Evolutionary conservation across 2,329 filamentous ascomycete genomes (phyloP).

Genomic region (Aureobasidium lini): DNA sequence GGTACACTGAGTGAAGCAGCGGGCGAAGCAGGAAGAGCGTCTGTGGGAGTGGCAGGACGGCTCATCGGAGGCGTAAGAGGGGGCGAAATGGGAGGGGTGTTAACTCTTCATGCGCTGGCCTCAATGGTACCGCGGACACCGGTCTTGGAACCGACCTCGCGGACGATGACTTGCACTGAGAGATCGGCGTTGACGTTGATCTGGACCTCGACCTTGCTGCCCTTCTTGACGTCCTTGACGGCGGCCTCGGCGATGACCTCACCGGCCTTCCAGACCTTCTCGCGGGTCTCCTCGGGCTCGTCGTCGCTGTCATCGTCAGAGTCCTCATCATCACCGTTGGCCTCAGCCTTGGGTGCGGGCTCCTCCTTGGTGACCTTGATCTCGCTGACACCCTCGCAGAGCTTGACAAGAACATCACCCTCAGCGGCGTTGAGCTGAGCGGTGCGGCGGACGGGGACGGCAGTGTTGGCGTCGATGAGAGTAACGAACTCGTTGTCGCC

Average conservation of each 20-base stretch:
- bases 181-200: constrained; percentile 80
- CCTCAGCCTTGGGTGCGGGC: constrained; percentile 60
- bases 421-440: constrained; percentile 70
- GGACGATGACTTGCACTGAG: constrained; percentile 67
- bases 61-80: not conserved
- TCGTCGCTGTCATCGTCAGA: constrained; percentile 57
- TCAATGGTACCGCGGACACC: constrained; percentile 62
- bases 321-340: constrained; percentile 53
- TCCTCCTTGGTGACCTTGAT: constrained; percentile 91
- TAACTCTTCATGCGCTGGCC: constrained; percentile 16
- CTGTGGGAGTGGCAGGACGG: not conserved
- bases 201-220: constrained; percentile 85
- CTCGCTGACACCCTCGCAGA: constrained; percentile 80
- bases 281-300: constrained; percentile 77
- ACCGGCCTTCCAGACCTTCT: constrained; percentile 89
- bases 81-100: not conserved
- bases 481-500: constrained; percentile 65
- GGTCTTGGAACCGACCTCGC: constrained; percentile 81
- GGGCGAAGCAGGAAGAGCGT: not conserved
- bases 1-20: not conserved
- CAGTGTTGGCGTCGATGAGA: constrained; percentile 77
- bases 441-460: constrained; percentile 78
- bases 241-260: constrained; percentile 77
- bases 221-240: constrained; percentile 77
- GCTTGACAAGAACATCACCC: constrained; percentile 79